A percentile compares a stretch with the other conserved stretches of the same genome.
Conservation (phyloP, 2,329 filamentous ascomycete species). For the Cryphonectria naterciae region DNA sequence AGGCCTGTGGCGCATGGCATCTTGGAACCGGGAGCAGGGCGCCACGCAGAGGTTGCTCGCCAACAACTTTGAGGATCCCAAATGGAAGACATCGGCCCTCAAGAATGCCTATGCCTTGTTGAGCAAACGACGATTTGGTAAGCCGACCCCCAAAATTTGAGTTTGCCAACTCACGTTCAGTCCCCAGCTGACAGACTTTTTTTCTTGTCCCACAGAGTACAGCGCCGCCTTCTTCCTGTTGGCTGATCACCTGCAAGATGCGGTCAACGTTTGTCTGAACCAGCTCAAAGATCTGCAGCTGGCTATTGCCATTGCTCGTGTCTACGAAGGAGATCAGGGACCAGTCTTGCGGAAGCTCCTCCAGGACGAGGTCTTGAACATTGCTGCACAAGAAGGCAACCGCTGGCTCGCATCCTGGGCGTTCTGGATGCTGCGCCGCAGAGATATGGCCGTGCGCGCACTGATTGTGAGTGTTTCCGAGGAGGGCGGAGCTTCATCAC, state of each 20-base stretch:
- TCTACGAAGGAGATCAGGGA: slow-evolving; percentile 85
- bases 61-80: slow-evolving; percentile 87
- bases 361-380: slow-evolving; percentile 75
- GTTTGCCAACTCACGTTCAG: background rate
- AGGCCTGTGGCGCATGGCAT: slow-evolving; percentile 92
- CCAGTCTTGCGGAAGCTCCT: slow-evolving; percentile 74
- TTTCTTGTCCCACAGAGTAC: slow-evolving; percentile 64
- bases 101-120: slow-evolving; percentile 97
- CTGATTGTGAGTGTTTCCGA: slow-evolving; percentile 67
- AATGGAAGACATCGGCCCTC: slow-evolving; percentile 85
- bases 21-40: slow-evolving; percentile 82
- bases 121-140: slow-evolving; percentile 85
- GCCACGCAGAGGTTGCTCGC: slow-evolving; percentile 78
- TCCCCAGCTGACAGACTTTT: slow-evolving; percentile 50
- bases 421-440: slow-evolving; percentile 85
- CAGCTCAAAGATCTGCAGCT: slow-evolving; percentile 89
- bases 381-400: slow-evolving; percentile 81
- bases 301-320: slow-evolving; percentile 82
- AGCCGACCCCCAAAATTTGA: slow-evolving; percentile 33
- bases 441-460: slow-evolving; percentile 81
- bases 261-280: slow-evolving; percentile 82
- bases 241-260: slow-evolving; percentile 81
- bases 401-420: slow-evolving; percentile 95
- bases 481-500: background rate
- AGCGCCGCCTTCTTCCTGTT: slow-evolving; percentile 95